phyloP scores from a whole-genome alignment of 176 grass and related monocot genomes.

The Musa beccarii region DNA sequence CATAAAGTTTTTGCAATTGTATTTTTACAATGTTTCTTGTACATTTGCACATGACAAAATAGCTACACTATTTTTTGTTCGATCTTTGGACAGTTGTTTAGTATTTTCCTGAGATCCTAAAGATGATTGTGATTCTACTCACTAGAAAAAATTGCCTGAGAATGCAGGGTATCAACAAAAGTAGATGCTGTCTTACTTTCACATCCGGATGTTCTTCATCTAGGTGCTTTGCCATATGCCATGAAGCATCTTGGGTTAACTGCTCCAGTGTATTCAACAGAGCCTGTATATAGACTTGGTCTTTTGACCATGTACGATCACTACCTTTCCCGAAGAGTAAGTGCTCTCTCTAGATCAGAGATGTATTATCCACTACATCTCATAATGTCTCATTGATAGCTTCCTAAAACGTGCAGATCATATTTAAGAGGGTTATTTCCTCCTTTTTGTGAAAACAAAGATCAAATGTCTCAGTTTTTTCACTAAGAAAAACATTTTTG shows the following conservation, averaged over 20 bases:
- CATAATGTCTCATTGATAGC: no score
- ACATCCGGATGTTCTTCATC: conserved; percentile 82
- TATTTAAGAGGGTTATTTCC: no score
- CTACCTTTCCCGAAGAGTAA: conserved; percentile 83
- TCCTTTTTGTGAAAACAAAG: no score
- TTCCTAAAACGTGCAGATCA: no score
- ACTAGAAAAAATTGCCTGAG: conserved; percentile 3
- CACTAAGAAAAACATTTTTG: no score
- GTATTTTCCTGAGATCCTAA: not conserved
- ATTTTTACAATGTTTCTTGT: not conserved
- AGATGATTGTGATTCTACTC: conserved; percentile 5
- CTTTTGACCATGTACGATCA: conserved; percentile 97
- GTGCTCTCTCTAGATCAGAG: conserved; percentile 6
- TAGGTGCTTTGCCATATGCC: conserved; percentile 95
- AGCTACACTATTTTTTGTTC: not conserved
- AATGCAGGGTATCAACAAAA: conserved; percentile 60
- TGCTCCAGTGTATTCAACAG: conserved; percentile 84
- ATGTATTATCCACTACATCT: not conserved
- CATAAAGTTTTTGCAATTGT: not conserved
- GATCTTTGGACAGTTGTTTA: conserved; percentile 2
- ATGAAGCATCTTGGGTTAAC: conserved; percentile 76
- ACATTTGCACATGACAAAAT: not conserved
- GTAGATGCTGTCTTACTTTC: conserved; percentile 83
- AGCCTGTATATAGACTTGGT: conserved; percentile 90
- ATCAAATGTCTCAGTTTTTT: no score